Evolutionary conservation across 1,284 basidiomycete genomes (phyloP).

Genomic region (Singerocomus rubriflavus): DNA sequence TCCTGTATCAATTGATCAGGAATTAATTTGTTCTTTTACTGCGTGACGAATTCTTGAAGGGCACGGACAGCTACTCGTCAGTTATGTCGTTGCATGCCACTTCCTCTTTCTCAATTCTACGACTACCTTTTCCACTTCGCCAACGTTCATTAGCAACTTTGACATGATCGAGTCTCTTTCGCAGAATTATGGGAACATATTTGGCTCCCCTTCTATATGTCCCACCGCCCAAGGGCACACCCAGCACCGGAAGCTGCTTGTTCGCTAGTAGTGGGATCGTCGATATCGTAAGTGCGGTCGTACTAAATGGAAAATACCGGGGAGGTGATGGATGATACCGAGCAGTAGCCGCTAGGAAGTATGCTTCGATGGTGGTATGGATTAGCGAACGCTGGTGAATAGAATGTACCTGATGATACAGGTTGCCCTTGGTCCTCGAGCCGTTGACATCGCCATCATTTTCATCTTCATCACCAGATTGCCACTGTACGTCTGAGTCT

Average conservation of each 20-base stretch:
- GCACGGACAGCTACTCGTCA: slow-evolving; percentile 9
- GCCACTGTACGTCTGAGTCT: slow-evolving; percentile 71
- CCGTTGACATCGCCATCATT: slow-evolving; percentile 13
- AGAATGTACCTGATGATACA: slow-evolving; percentile 61
- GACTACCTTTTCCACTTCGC: slow-evolving; percentile 60
- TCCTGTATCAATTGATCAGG: slow-evolving; percentile 15
- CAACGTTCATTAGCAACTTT: slow-evolving; percentile 78
- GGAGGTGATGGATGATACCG: slow-evolving; percentile 42
- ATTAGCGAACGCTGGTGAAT: slow-evolving; percentile 57
- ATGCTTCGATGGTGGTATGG: slow-evolving; percentile 54
- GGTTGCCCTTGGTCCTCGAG: slow-evolving; percentile 32
- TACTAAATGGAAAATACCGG: slow-evolving; percentile 36
- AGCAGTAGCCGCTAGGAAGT: slow-evolving; percentile 58
- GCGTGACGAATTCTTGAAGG: background rate
- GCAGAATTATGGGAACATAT: slow-evolving; percentile 64
- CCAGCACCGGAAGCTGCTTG: slow-evolving; percentile 35
- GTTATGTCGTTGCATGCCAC: background rate
- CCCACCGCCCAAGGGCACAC: slow-evolving; percentile 75
- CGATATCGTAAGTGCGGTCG: slow-evolving; percentile 23
- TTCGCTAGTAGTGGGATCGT: slow-evolving; percentile 27
- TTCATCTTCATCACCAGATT: slow-evolving; percentile 44
- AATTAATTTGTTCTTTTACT: slow-evolving; percentile 17
- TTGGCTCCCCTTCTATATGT: slow-evolving; percentile 54
- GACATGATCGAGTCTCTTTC: slow-evolving; percentile 67
- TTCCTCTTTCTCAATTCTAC: slow-evolving; percentile 16